Evolutionary conservation across 2,329 filamentous ascomycete species (phyloP).

Genomic region (Aspergillus pseudonomiae): DNA sequence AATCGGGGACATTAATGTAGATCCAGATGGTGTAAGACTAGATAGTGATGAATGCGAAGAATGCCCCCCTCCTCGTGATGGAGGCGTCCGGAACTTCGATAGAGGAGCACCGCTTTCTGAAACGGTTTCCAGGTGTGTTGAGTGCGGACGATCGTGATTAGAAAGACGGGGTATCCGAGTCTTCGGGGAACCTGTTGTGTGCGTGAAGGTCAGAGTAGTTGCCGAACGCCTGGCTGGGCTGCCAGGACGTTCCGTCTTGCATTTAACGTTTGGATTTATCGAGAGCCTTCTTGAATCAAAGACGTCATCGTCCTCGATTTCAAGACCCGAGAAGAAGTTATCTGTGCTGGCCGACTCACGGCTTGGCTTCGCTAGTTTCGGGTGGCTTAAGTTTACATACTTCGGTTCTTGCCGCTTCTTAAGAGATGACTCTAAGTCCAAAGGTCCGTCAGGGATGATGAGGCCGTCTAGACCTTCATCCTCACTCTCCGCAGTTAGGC

Average conservation of each 20-base stretch:
- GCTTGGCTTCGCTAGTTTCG: constrained; percentile 26
- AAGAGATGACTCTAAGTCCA: constrained; percentile 80
- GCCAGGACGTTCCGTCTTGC: constrained; percentile 70
- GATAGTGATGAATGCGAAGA: constrained; percentile 69
- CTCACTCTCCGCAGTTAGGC: constrained; percentile 87
- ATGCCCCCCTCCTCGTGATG: constrained; percentile 67
- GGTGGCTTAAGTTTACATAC: constrained; percentile 32
- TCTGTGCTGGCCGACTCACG: constrained; percentile 52
- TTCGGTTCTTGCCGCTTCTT: constrained; percentile 66
- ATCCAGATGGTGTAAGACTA: constrained; percentile 64
- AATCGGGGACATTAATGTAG: constrained; percentile 59
- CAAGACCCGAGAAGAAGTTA: constrained; percentile 83
- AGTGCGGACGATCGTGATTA: constrained; percentile 70
- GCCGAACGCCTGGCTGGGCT: constrained; percentile 73
- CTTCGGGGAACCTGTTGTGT: constrained; percentile 60
- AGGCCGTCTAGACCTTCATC: constrained; percentile 92
- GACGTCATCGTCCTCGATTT: constrained; percentile 80
- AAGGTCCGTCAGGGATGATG: constrained; percentile 76
- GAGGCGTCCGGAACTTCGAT: constrained; percentile 62
- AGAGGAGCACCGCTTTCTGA: constrained; percentile 83
- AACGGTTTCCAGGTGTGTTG: constrained; percentile 80
- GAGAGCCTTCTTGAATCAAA: constrained; percentile 81
- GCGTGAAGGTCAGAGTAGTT: constrained; percentile 89
- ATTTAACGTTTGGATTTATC: constrained; percentile 87
- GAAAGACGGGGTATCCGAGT: constrained; percentile 82